Conservation (phyloP, 1,284 basidiomycete genomes). For the Ceratobasidium sp. region DNA sequence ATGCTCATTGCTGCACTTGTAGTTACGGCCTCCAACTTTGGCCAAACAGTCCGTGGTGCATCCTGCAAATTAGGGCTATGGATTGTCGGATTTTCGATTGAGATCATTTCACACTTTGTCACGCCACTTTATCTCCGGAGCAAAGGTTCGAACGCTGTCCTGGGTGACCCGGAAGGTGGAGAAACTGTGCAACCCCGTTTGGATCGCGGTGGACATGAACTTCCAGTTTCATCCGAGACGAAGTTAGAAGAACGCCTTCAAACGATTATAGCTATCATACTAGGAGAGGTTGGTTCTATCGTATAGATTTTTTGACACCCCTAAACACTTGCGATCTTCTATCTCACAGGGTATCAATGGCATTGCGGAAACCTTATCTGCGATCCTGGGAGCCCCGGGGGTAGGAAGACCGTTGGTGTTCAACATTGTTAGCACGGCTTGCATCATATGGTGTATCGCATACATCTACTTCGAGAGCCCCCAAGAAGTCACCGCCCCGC, state of each 20-base stretch:
- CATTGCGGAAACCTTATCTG: slow-evolving; percentile 4
- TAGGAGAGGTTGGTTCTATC: neutral
- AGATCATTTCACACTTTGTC: neutral
- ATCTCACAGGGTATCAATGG: slow-evolving; percentile 14
- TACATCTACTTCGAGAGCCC: slow-evolving; percentile 33
- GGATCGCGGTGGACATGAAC: too few species aligned
- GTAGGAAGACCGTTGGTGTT: slow-evolving; percentile 4
- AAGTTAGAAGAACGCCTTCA: neutral
- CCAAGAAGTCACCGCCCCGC: neutral
- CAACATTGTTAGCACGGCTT: slow-evolving; percentile 12
- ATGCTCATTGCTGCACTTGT: slow-evolving; percentile 9
- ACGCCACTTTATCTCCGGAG: neutral
- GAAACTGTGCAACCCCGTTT: too few species aligned
- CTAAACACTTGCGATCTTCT: too few species aligned
- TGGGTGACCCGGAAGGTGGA: too few species aligned
- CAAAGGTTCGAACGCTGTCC: too few species aligned
- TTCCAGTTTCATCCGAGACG: too few species aligned
- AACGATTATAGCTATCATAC: slow-evolving; percentile 16
- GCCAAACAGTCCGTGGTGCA: neutral
- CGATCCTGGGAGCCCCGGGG: neutral
- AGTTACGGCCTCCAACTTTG: neutral
- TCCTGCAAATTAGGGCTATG: neutral
- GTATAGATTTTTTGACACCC: too few species aligned
- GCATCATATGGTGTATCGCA: slow-evolving; percentile 12
- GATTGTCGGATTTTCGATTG: neutral